phyloP scores from a whole-genome alignment of 805 yeast genomes.

The Teunomyces gatunensis region DNA sequence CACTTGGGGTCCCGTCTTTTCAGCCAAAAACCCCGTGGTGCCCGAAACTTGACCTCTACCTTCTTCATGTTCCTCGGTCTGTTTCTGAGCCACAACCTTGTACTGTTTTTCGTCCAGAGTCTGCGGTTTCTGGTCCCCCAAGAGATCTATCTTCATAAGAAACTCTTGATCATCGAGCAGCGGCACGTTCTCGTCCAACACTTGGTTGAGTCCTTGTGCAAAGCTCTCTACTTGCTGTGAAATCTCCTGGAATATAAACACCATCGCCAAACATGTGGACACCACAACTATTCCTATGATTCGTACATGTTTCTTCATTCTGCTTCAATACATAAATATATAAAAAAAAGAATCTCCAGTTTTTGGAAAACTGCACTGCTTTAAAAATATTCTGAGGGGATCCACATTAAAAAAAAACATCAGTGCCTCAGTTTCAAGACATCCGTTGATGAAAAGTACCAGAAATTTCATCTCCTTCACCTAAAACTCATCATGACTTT shows the following conservation, averaged over 20 bases:
- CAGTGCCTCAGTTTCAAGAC: background rate
- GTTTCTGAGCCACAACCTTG: background rate
- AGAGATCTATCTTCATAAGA: background rate
- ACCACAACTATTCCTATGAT: background rate
- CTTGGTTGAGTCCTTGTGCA: background rate
- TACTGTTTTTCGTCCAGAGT: background rate
- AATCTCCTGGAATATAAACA: background rate
- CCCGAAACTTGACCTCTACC: background rate
- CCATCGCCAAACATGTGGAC: background rate
- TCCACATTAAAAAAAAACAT: background rate
- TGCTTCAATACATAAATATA: no score
- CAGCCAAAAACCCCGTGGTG: background rate
- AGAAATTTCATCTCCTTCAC: no score
- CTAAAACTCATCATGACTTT: no score
- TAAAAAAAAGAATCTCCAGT: no score
- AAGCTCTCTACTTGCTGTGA: background rate
- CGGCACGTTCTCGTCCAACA: background rate
- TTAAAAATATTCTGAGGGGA: background rate
- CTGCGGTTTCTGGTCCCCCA: background rate
- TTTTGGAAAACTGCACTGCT: background rate
- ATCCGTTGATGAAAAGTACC: no score
- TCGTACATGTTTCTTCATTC: background rate
- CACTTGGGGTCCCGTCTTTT: conserved; percentile 9
- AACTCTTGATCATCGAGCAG: background rate
- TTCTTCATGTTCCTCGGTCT: background rate